Conservation (phyloP, 495 filamentous ascomycete species). For the Articulospora tetracladia region DNA sequence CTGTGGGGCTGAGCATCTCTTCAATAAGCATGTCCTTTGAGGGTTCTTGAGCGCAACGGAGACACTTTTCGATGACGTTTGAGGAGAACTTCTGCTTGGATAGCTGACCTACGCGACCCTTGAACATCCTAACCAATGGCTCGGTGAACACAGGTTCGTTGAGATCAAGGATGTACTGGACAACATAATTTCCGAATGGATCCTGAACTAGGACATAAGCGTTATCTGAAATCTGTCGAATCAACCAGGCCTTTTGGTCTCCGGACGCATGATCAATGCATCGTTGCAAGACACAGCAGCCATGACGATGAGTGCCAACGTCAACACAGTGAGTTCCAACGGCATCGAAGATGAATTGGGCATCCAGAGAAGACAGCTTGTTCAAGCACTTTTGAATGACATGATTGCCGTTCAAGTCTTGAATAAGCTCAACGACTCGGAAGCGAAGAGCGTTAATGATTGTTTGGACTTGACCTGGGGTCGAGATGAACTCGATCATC, state of each 20-base stretch:
- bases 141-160: conserved; percentile 78
- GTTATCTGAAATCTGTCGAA: conserved; percentile 78
- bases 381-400: conserved; percentile 99
- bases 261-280: conserved; percentile 97
- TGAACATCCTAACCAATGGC: conserved; percentile 75
- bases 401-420: conserved; percentile 97
- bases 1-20: conserved; percentile 69
- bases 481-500: conserved; percentile 97
- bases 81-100: conserved; percentile 99
- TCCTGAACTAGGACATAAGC: conserved; percentile 85
- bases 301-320: conserved; percentile 95
- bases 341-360: conserved; percentile 94
- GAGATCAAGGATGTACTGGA: conserved; percentile 96
- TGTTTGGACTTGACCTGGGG: conserved; percentile 67
- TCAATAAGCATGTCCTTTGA: conserved; percentile 78
- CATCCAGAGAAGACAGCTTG: conserved; percentile 74
- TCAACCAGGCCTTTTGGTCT: conserved; percentile 79
- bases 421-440: conserved; percentile 86
- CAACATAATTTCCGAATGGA: conserved; percentile 96
- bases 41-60: conserved; percentile 67
- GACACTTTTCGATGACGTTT: conserved; percentile 96
- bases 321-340: conserved; percentile 81
- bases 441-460: conserved; percentile 75
- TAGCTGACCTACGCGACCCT: conserved; percentile 64
- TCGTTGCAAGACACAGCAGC: conserved; percentile 95